Evolutionary conservation across 2,329 filamentous ascomycete species (phyloP), one percentile per base, ranked within the genome.

Genomic region (Daldinia eschscholtzii): DNA sequence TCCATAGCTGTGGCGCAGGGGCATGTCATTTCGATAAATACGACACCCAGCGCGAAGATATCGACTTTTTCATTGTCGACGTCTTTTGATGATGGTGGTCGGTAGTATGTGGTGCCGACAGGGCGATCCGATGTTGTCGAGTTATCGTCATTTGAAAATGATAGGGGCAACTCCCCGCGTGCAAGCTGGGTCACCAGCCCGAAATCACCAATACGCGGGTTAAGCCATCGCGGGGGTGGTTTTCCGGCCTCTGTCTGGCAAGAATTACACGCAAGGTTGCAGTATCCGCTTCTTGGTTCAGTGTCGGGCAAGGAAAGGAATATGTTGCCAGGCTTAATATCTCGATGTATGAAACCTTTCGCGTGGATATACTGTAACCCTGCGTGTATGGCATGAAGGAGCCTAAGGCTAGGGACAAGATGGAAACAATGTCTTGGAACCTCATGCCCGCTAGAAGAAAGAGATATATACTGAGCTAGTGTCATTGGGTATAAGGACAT

Each of bases 271-370:
- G 68, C 67, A n/a, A 76, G 57, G 30, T 76, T 68, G 55, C 75
- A 78, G 42, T 74, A 79, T 3, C 77, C 77, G 6, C 70, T 68
- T 23, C 74, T 68, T 6, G 57, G 67, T 4, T 67, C 66, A 3
- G 56, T 20, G 18, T 84, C 83, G 0, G 83, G 77, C 0, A 81
- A 78, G 1, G 86, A 87, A 0, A 92, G 80, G 77, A 92, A 91
- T 26, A 92, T 87, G 71, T 92, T 92, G 2, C 86, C 88, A 0
- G 89, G 89, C 72, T 91, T 92, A 48, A 92, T 82, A 72, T 92
- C 89, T 3, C 89, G 85, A 70, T 92, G 89, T 0, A 91, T 84
- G 57, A 91, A 85, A 1, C 84, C 84, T 70, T 88, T 84, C 0
- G 81, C 80, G 73, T 91, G 89, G 2, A 91, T 82, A 72, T 92